These are phyloP conservation scores for Chalara sp. DNA, from an alignment of 2,329 filamentous ascomycete species.

Conservation along the genomic window DNA sequence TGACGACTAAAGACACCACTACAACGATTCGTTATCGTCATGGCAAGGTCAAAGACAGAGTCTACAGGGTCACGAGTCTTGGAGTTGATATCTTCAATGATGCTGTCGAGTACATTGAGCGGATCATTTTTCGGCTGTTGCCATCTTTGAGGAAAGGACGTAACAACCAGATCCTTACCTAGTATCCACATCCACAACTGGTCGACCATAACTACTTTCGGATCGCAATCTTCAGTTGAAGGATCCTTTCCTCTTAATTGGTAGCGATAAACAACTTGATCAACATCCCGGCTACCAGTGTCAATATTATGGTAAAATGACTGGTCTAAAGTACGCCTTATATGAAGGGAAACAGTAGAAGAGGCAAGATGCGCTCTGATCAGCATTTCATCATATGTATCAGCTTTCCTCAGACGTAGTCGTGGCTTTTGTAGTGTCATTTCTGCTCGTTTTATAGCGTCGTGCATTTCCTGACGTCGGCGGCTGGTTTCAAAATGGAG, in stretches of 20 bases:
- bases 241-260: constrained; percentile 11
- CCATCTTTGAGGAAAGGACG: constrained; percentile 32
- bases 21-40: constrained; percentile 35
- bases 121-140: constrained; percentile 35
- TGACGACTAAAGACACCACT: constrained; percentile 34
- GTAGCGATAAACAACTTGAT: constrained; percentile 24
- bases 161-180: constrained; percentile 23
- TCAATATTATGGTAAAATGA: constrained; percentile 36
- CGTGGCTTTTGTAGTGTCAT: constrained; percentile 6
- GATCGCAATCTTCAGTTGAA: background rate
- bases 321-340: constrained; percentile 40
- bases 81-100: constrained; percentile 23
- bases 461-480: constrained; percentile 19
- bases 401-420: constrained; percentile 11
- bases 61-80: constrained; percentile 27
- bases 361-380: constrained; percentile 15
- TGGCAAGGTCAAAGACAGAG: constrained; percentile 35
- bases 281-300: constrained; percentile 32
- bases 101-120: constrained; percentile 34
- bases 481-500: constrained; percentile 20
- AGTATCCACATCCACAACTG: constrained; percentile 39
- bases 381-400: constrained; percentile 21
- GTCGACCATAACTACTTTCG: constrained; percentile 33
- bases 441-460: constrained; percentile 20
- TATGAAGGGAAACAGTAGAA: constrained; percentile 31